A percentile compares a stretch with the other conserved stretches of the same genome.
Evolutionary conservation across 2,329 filamentous ascomycete genomes (phyloP).

Genomic region (Xylaria sp.): DNA sequence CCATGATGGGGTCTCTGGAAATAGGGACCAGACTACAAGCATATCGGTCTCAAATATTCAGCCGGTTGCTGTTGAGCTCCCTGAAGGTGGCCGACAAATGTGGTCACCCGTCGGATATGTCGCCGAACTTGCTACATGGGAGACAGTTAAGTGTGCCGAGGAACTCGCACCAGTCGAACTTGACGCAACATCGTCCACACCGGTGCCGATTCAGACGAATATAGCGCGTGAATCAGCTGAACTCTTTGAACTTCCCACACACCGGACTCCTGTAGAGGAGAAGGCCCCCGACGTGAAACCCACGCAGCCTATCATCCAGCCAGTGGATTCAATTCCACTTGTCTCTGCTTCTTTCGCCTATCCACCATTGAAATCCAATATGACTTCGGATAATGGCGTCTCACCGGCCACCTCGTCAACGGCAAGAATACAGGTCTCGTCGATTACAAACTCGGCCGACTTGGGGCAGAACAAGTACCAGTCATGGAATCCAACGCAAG

Average conservation of each 20-base stretch:
- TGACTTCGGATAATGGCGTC: neutral
- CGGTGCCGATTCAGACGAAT: slow-evolving; percentile 21
- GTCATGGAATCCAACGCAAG: slow-evolving; percentile 31
- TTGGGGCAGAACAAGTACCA: slow-evolving; percentile 30
- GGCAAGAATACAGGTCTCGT: slow-evolving; percentile 7
- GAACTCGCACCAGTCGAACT: slow-evolving; percentile 43
- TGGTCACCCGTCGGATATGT: slow-evolving; percentile 38
- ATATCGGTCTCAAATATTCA: neutral
- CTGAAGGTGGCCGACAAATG: slow-evolving; percentile 21
- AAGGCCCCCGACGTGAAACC: slow-evolving; percentile 20
- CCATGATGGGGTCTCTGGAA: neutral
- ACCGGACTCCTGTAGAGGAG: slow-evolving; percentile 26
- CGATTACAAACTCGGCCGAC: slow-evolving; percentile 1
- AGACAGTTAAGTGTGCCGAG: slow-evolving; percentile 41
- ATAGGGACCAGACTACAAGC: neutral
- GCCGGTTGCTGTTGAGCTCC: slow-evolving; percentile 30
- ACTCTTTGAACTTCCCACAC: slow-evolving; percentile 37
- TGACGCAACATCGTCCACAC: slow-evolving; percentile 33
- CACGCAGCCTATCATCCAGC: slow-evolving; percentile 9
- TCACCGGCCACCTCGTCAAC: neutral
- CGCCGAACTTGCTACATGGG: slow-evolving; percentile 38
- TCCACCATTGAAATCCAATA: slow-evolving; percentile 28
- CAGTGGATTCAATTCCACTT: slow-evolving; percentile 35
- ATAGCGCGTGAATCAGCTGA: slow-evolving; percentile 30
- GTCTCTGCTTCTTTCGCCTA: slow-evolving; percentile 41